Conservation (phyloP, 306 rosid genomes). For the Cicer arietinum region DNA sequence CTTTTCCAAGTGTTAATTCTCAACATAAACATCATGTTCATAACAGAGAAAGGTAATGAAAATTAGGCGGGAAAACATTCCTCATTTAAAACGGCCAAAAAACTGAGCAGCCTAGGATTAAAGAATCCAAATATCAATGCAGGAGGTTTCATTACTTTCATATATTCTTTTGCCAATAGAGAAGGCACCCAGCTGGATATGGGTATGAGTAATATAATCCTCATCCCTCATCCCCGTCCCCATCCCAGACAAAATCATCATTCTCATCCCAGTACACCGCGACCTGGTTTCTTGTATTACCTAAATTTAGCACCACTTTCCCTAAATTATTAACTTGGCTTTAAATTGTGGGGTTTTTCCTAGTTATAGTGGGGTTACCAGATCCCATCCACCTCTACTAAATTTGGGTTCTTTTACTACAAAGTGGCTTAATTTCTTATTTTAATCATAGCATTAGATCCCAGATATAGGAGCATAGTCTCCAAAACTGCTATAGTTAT, state of each 20-base stretch:
- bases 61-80: background rate
- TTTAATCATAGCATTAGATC: background rate
- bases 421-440: slow-evolving; percentile 28
- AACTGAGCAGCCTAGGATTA: background rate
- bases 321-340: background rate
- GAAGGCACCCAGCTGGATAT: slow-evolving; percentile 2
- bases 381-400: background rate
- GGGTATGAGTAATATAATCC: background rate
- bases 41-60: background rate
- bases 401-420: background rate
- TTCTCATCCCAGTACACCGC: background rate
- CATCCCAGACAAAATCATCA: slow-evolving; percentile 1
- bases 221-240: background rate
- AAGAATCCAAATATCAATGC: slow-evolving; percentile 1
- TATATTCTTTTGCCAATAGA: background rate
- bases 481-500: background rate
- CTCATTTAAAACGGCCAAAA: background rate
- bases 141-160: background rate
- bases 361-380: slow-evolving; percentile 1
- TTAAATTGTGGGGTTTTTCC: background rate
- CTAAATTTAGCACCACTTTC: background rate
- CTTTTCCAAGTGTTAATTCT: slow-evolving; percentile 31
- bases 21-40: slow-evolving; percentile 25
- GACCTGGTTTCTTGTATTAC: background rate
- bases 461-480: background rate